These are phyloP conservation scores for Trichoderma lentiforme DNA, from an alignment of 2,329 filamentous ascomycete genomes.

Conservation along the genomic window DNA sequence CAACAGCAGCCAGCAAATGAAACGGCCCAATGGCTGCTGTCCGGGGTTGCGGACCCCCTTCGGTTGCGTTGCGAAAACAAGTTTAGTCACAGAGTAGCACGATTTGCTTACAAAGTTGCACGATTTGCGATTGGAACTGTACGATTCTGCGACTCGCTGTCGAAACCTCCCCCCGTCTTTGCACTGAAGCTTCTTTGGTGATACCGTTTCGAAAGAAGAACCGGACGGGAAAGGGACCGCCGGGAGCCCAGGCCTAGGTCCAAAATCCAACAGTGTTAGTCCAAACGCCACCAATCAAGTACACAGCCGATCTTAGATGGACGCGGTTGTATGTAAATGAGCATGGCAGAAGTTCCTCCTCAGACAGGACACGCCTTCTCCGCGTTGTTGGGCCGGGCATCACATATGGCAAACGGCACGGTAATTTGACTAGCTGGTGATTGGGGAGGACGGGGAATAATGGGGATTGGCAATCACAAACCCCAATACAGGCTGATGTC, in stretches of 20 bases:
- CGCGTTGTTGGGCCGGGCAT: neutral
- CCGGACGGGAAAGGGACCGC: neutral
- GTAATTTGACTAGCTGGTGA: slow-evolving; percentile 2
- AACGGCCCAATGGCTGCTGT: slow-evolving; percentile 6
- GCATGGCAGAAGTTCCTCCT: slow-evolving; percentile 9
- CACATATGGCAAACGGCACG: neutral
- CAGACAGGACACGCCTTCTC: neutral
- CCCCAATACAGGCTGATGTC: slow-evolving; percentile 13
- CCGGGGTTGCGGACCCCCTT: slow-evolving; percentile 10
- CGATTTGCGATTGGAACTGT: neutral
- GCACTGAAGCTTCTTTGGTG: neutral
- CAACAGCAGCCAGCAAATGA: slow-evolving; percentile 3
- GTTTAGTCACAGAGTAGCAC: slow-evolving; percentile 5
- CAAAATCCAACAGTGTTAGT: neutral
- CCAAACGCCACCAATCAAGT: neutral
- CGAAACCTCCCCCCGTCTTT: neutral
- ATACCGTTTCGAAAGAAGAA: neutral
- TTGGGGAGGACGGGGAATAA: neutral
- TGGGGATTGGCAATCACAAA: slow-evolving; percentile 1
- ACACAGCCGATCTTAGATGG: neutral
- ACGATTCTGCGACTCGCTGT: neutral
- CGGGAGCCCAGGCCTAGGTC: neutral
- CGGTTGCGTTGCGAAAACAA: slow-evolving; percentile 8
- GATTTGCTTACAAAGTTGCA: neutral
- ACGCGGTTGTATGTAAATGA: neutral